Base-by-base conservation (phyloP, 371 early-diverging fungal genomes). In the Zychaea mexicana region DNA sequence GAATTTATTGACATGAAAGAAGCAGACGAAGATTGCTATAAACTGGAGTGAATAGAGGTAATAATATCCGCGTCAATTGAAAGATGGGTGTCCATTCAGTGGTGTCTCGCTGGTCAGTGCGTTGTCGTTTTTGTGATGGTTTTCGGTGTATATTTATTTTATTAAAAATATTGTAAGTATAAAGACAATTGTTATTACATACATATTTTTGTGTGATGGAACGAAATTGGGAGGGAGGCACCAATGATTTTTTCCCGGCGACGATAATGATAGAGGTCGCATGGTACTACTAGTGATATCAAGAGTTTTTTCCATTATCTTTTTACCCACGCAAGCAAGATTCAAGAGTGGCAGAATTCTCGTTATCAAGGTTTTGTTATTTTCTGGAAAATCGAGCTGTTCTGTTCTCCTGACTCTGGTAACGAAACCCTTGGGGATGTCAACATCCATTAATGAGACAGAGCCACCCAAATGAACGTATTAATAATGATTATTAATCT, bases 361-460 rank as follows among this genome's bases (percentile, higher is more conserved):
- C 9, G 21, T n/a, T 6, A 31, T 27, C 39, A 39, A 66, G 8
- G 60, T 56, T 10, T 32, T 45, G 17, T 19, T 32, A 27, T 27
- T 45, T 1, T 56, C 15, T 15, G 61, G 57, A 21, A n/a, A 61
- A 13, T 46, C 22, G 28, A 66, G 19, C 3, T 42, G 61, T 24
- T 36, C 54, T 30, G 31, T 12, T 3, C 52, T 42, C 15, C 61
- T 24, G 1, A 61, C 12, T 36, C 47, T 24, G 0, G 52, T 38
- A 4, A 66, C 38, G 15, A 55, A 56, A 3, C 66, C 61, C 0
- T 33, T 31, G 13, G 60, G 61, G 1, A 31, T 21, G 38, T 66
- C 66, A 15, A 66, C 13, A 55, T 56, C 61, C 4, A 61, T 3
- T 46, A 61, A 21, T 21, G 28, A 55, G 17, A 61, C 55, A 10